phyloP scores from a whole-genome alignment of 371 early-diverging fungal genomes.

The Lichtheimia ornata region DNA sequence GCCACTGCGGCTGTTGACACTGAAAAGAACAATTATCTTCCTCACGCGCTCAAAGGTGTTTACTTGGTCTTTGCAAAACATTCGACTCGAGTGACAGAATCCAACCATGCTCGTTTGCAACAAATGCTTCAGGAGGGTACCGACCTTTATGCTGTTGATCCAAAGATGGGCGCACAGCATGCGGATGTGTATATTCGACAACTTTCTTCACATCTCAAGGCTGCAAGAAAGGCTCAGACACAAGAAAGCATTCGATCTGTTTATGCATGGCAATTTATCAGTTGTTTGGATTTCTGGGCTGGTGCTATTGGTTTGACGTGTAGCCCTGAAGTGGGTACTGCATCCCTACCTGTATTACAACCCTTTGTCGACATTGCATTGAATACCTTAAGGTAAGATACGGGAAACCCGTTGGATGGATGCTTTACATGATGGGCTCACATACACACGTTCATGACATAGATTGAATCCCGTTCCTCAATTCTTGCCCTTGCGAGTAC shows the following conservation, averaged over 20 bases:
- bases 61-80: conserved; percentile 80
- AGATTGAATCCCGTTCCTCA: conserved; percentile 84
- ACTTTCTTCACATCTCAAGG: conserved; percentile 84
- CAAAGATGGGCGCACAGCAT: conserved; percentile 77
- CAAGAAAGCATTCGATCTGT: conserved; percentile 81
- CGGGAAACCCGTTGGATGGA: not conserved
- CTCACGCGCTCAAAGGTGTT: conserved; percentile 66
- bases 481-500: conserved; percentile 90
- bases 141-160: conserved; percentile 79
- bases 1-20: conserved; percentile 35
- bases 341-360: conserved; percentile 30
- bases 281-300: conserved; percentile 87
- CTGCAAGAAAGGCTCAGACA: conserved; percentile 77
- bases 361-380: conserved; percentile 38
- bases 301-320: conserved; percentile 75
- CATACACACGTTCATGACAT: not conserved
- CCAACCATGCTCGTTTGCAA: conserved; percentile 72
- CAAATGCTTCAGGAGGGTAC: conserved; percentile 88
- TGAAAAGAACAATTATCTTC: conserved; percentile 37
- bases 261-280: conserved; percentile 94
- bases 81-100: conserved; percentile 71
- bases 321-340: conserved; percentile 31
- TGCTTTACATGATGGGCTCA: not conserved
- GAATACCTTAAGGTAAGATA: conserved; percentile 31
- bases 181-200: conserved; percentile 90